These are phyloP conservation scores for Pleurotus tuber-regium DNA, from an alignment of 768 basidiomycete genomes.

Conservation along the genomic window DNA sequence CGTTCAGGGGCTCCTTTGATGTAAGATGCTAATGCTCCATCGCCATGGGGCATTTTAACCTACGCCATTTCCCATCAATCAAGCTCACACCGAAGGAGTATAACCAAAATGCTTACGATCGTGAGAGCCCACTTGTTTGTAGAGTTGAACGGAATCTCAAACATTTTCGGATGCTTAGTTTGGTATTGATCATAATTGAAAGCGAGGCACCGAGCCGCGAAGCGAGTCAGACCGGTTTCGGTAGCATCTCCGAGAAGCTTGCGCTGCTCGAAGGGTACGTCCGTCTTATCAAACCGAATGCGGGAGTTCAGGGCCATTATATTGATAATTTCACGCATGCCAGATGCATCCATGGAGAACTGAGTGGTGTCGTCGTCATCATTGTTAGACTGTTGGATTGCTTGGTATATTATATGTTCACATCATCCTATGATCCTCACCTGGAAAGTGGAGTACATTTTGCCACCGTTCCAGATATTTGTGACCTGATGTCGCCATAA, in stretches of 20 bases:
- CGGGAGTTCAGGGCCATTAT: slow-evolving; percentile 66
- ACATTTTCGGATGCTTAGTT: slow-evolving; percentile 54
- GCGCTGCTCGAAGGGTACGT: slow-evolving; percentile 60
- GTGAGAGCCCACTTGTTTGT: slow-evolving; percentile 74
- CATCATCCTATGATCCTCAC: slow-evolving; percentile 20
- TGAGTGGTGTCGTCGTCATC: slow-evolving; percentile 50
- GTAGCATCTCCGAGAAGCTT: slow-evolving; percentile 71
- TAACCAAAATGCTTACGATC: slow-evolving; percentile 40
- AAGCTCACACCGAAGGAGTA: slow-evolving; percentile 1
- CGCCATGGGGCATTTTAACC: slow-evolving; percentile 53
- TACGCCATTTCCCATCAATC: slow-evolving; percentile 20
- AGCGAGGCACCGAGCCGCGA: slow-evolving; percentile 54
- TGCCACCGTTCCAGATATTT: slow-evolving; percentile 61
- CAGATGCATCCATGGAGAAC: slow-evolving; percentile 50
- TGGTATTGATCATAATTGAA: slow-evolving; percentile 52
- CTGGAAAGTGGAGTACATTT: slow-evolving; percentile 67
- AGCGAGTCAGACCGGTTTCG: slow-evolving; percentile 68
- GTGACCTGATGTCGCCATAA: too few relatives aligned
- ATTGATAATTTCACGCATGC: slow-evolving; percentile 67
- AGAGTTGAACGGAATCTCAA: slow-evolving; percentile 74
- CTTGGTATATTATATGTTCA: neutral
- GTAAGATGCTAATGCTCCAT: slow-evolving; percentile 49
- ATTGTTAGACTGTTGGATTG: slow-evolving; percentile 52
- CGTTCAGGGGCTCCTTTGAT: slow-evolving; percentile 74
- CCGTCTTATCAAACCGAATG: slow-evolving; percentile 65